phyloP scores from a whole-genome alignment of 2,329 filamentous ascomycete genomes.

The Neofusicoccum parvum region DNA sequence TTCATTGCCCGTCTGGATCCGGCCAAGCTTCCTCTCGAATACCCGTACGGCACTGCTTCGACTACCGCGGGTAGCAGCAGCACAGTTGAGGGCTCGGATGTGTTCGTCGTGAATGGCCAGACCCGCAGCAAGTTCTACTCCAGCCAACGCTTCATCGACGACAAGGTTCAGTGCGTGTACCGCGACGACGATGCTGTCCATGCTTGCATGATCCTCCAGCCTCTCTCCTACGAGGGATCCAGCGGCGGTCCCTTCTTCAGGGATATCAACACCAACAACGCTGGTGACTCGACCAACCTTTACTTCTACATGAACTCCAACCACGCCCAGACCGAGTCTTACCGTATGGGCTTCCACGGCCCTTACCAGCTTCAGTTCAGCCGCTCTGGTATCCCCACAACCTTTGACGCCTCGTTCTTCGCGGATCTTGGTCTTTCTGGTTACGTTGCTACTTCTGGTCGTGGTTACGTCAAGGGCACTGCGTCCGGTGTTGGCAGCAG shows the following conservation, averaged over 20 bases:
- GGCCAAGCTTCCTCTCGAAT: slow-evolving; percentile 38
- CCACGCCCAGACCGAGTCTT: slow-evolving; percentile 60
- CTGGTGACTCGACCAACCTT: slow-evolving; percentile 58
- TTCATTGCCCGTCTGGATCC: slow-evolving; percentile 64
- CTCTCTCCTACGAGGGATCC: slow-evolving; percentile 58
- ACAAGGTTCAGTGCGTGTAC: slow-evolving; percentile 64
- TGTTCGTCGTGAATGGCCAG: slow-evolving; percentile 61
- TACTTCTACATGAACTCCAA: slow-evolving; percentile 66
- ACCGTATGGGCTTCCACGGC: slow-evolving; percentile 65
- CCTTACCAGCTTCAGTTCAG: slow-evolving; percentile 66
- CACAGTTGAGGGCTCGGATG: slow-evolving; percentile 57
- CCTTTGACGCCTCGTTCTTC: slow-evolving; percentile 61
- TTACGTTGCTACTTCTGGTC: slow-evolving; percentile 58
- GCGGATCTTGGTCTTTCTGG: slow-evolving; percentile 59
- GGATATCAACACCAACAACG: slow-evolving; percentile 68
- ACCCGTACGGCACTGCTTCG: slow-evolving; percentile 50
- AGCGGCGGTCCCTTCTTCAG: slow-evolving; percentile 67
- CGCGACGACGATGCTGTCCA: slow-evolving; percentile 52
- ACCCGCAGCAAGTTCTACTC: slow-evolving; percentile 73
- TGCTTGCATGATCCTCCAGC: slow-evolving; percentile 62
- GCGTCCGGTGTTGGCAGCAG: slow-evolving; percentile 58
- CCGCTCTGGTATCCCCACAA: slow-evolving; percentile 57
- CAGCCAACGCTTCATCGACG: slow-evolving; percentile 70
- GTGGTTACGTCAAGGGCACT: slow-evolving; percentile 63
- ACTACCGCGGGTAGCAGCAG: slow-evolving; percentile 54